Evolutionary conservation across 768 basidiomycete species (phyloP).

Genomic region (Xerocomus potaroensis): DNA sequence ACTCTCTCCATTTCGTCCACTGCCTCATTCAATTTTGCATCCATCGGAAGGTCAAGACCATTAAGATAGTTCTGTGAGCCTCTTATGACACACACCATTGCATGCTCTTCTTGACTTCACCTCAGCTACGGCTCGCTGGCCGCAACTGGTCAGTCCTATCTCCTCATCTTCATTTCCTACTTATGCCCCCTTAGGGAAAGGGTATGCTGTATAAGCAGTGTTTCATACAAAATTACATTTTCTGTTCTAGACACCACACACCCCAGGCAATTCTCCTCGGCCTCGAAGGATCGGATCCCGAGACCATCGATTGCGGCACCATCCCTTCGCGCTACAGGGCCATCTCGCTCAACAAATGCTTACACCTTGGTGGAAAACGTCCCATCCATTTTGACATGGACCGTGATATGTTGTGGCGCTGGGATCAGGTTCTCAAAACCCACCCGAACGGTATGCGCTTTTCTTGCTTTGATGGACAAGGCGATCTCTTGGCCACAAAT

Average conservation of each 20-base stretch:
- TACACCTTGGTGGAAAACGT: slow-evolving; percentile 69
- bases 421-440: slow-evolving; percentile 83
- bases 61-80: slow-evolving; percentile 81
- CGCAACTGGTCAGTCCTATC: slow-evolving; percentile 63
- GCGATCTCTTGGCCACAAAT: slow-evolving; percentile 87
- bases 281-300: slow-evolving; percentile 86
- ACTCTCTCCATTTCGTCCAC: neutral
- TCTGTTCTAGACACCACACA: slow-evolving; percentile 64
- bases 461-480: slow-evolving; percentile 74
- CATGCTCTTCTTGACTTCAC: neutral
- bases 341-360: slow-evolving; percentile 60
- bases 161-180: slow-evolving; percentile 1
- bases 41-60: slow-evolving; percentile 53
- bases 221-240: slow-evolving; percentile 1
- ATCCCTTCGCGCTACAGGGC: slow-evolving; percentile 71
- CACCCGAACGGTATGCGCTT: slow-evolving; percentile 95
- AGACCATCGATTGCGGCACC: slow-evolving; percentile 86
- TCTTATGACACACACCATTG: neutral
- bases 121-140: slow-evolving; percentile 86
- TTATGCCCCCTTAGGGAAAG: slow-evolving; percentile 53
- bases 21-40: neutral
- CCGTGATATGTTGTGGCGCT: slow-evolving; percentile 89
- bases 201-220: slow-evolving; percentile 40
- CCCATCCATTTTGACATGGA: slow-evolving; percentile 85
- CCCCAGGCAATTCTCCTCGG: slow-evolving; percentile 84